A percentile compares a stretch with the other conserved stretches of the same genome.
These are phyloP conservation scores for Euphorbia pulcherrima DNA, from an alignment of 345 rosid species.

Conservation along the genomic window DNA sequence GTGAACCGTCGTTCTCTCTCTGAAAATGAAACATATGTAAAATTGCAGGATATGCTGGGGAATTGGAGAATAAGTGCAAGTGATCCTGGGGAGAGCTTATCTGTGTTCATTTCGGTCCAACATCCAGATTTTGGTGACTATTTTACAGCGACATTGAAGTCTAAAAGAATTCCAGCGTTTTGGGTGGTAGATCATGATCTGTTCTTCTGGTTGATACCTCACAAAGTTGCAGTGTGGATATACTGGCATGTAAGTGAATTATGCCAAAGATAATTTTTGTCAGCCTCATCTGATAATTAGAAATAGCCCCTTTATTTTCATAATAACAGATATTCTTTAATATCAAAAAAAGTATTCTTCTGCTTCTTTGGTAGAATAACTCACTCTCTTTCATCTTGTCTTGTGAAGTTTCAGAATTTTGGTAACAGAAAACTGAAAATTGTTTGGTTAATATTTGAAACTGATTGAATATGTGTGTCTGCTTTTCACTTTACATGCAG, in stretches of 20 bases:
- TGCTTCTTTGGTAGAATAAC: not conserved
- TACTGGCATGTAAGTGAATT: slow-evolving; percentile 85
- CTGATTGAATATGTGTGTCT: not conserved
- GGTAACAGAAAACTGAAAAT: not conserved
- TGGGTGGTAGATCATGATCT: slow-evolving; percentile 40
- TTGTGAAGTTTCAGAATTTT: not conserved
- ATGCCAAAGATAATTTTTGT: not conserved
- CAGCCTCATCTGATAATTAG: not conserved
- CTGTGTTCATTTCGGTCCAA: slow-evolving; percentile 55
- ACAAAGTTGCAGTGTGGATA: slow-evolving; percentile 86
- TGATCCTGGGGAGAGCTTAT: slow-evolving; percentile 62
- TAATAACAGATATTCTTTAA: not conserved
- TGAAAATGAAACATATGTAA: not conserved
- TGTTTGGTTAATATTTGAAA: slow-evolving; percentile 1
- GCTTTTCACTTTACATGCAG: slow-evolving; percentile 29
- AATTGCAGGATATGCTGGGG: slow-evolving; percentile 79
- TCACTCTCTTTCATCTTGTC: not conserved
- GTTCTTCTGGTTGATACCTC: slow-evolving; percentile 98
- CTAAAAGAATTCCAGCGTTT: slow-evolving; percentile 39
- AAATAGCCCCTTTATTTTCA: not conserved
- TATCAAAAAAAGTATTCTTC: not conserved
- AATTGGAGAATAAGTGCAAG: slow-evolving; percentile 68
- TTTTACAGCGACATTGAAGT: slow-evolving; percentile 68
- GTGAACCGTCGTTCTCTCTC: not conserved
- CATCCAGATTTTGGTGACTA: slow-evolving; percentile 79